These are phyloP conservation scores for Phialophora tarda DNA, from an alignment of 2,329 filamentous ascomycete species.

Conservation along the genomic window DNA sequence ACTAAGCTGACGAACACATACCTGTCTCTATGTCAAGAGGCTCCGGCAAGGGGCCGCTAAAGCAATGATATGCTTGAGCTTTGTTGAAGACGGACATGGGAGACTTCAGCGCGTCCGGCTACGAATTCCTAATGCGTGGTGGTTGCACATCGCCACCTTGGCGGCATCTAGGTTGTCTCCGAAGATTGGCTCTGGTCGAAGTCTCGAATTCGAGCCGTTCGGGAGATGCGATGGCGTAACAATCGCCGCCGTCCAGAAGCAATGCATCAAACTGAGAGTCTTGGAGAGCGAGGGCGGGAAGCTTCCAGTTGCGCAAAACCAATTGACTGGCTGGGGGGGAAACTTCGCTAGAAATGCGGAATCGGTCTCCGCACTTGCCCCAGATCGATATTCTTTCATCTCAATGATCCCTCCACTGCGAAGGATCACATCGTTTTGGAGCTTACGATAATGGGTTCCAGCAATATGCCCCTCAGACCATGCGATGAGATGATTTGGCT, in stretches of 20 bases:
- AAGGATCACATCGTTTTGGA: not conserved
- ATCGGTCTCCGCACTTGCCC: not conserved
- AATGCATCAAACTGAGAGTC: not conserved
- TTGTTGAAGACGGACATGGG: not conserved
- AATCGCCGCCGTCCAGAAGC: not conserved
- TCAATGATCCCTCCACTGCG: not conserved
- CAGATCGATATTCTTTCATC: not conserved
- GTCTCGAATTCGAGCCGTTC: too few relatives aligned
- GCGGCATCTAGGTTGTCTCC: not conserved
- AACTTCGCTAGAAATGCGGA: constrained; percentile 4
- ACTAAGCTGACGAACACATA: not conserved
- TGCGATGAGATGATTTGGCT: too few relatives aligned
- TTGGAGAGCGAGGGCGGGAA: not conserved
- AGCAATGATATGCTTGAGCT: not conserved
- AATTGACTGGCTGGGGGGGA: not conserved
- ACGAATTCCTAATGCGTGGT: constrained; percentile 9
- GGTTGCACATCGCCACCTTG: not conserved
- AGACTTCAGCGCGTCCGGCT: constrained; percentile 8
- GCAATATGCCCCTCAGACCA: too few relatives aligned
- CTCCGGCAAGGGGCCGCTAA: not conserved
- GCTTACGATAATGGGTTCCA: not conserved
- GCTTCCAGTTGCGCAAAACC: not conserved
- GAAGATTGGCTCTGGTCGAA: not conserved
- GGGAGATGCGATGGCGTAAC: too few relatives aligned
- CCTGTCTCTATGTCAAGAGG: too few relatives aligned